Conservation (phyloP, 306 rosid genomes). For the Gastrolobium villosum region DNA sequence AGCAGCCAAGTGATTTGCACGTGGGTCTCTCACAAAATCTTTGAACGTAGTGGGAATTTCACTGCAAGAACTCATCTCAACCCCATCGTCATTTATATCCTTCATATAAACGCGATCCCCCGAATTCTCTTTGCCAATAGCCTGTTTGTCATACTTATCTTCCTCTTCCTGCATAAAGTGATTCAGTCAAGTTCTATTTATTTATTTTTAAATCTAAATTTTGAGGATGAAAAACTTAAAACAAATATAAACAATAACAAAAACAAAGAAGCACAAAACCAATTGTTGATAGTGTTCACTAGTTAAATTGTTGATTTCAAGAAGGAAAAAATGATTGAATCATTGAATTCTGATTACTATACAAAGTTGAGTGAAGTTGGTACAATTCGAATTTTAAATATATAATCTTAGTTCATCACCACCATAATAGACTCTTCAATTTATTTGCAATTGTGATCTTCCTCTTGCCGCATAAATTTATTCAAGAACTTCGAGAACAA, state of each 20-base stretch:
- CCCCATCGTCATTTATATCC: slow-evolving; percentile 70
- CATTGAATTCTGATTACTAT: neutral
- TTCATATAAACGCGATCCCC: slow-evolving; percentile 80
- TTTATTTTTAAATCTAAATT: neutral
- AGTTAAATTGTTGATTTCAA: neutral
- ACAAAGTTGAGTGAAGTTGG: neutral
- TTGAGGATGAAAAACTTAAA: neutral
- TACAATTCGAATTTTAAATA: neutral
- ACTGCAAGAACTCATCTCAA: slow-evolving; percentile 63
- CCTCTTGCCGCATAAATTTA: neutral
- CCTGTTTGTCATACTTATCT: slow-evolving; percentile 87
- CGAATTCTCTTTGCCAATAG: slow-evolving; percentile 68
- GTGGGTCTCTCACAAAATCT: slow-evolving; percentile 74
- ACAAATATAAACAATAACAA: slow-evolving; percentile 7
- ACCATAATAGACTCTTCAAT: neutral
- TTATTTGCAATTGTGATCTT: neutral
- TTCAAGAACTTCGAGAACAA: neutral
- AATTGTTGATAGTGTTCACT: neutral
- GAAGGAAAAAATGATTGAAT: no score
- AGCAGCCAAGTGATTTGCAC: slow-evolving; percentile 91
- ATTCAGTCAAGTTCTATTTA: slow-evolving; percentile 14
- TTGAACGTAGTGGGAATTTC: slow-evolving; percentile 62
- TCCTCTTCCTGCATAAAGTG: slow-evolving; percentile 81
- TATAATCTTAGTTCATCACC: slow-evolving; percentile 1
- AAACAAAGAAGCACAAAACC: slow-evolving; percentile 18